Evolutionary conservation across 805 yeast species (phyloP).

Genomic region (Candida nemodendra): DNA sequence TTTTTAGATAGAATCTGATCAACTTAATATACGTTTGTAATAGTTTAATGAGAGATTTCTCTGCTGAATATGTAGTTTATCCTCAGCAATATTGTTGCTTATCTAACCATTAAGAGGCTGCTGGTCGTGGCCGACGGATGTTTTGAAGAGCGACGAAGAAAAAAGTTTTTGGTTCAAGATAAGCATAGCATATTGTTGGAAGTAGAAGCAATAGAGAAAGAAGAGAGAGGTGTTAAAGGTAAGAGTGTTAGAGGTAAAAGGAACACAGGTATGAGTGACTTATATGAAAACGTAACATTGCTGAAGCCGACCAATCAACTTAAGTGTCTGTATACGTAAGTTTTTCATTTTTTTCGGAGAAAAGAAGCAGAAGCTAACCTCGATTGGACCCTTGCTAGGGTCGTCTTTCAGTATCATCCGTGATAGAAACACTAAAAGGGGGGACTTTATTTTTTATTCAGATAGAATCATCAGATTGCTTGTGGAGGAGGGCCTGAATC

Average conservation of each 20-base stretch:
- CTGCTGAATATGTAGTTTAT: too few species aligned
- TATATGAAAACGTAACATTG: slow-evolving; percentile 54
- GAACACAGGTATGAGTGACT: not conserved
- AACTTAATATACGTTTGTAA: too few species aligned
- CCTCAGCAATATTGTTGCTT: too few species aligned
- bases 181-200: not conserved
- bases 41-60: too few species aligned
- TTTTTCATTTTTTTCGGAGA: slow-evolving; percentile 5
- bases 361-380: not conserved
- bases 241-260: not conserved
- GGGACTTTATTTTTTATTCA: slow-evolving; percentile 92
- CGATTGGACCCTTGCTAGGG: not conserved
- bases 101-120: too few species aligned
- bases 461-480: slow-evolving; percentile 90
- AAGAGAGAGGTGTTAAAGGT: too few species aligned
- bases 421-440: slow-evolving; percentile 73
- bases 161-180: not conserved
- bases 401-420: slow-evolving; percentile 65
- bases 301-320: slow-evolving; percentile 90
- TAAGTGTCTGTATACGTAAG: slow-evolving; percentile 72
- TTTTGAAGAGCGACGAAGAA: too few species aligned
- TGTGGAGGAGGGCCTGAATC: slow-evolving; percentile 94
- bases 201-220: not conserved
- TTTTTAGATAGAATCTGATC: too few species aligned
- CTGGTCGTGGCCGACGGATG: too few species aligned